phyloP scores from a whole-genome alignment of 352 stramenopile genomes.

The Phytophthora tentaculata region DNA sequence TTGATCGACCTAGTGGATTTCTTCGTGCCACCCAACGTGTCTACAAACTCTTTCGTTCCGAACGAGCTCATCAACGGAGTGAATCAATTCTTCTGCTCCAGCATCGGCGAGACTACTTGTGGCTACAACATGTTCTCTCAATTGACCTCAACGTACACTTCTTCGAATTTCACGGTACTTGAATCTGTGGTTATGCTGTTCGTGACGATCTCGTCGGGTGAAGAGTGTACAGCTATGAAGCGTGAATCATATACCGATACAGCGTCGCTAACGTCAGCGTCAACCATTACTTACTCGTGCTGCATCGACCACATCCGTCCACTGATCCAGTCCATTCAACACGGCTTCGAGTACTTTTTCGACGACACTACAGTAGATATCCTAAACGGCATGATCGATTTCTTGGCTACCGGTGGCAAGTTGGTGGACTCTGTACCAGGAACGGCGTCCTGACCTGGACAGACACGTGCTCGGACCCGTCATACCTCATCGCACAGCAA shows the following conservation, averaged over 20 bases:
- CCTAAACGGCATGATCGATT: slow-evolving; percentile 57
- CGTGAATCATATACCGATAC: slow-evolving; percentile 48
- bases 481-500: slow-evolving; percentile 38
- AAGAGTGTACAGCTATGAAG: slow-evolving; percentile 50
- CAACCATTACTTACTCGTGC: slow-evolving; percentile 52
- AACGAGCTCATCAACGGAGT: slow-evolving; percentile 55
- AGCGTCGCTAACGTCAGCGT: slow-evolving; percentile 36
- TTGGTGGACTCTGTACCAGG: slow-evolving; percentile 50
- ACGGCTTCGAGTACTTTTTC: slow-evolving; percentile 47
- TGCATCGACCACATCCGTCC: slow-evolving; percentile 51
- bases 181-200: slow-evolving; percentile 57
- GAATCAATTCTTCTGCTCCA: slow-evolving; percentile 56
- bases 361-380: slow-evolving; percentile 45
- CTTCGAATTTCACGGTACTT: slow-evolving; percentile 43
- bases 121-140: slow-evolving; percentile 48
- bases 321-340: slow-evolving; percentile 48
- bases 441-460: slow-evolving; percentile 43
- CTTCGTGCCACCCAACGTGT: slow-evolving; percentile 48
- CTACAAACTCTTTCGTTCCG: slow-evolving; percentile 47
- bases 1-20: slow-evolving; percentile 52
- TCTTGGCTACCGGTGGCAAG: slow-evolving; percentile 29
- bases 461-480: slow-evolving; percentile 45
- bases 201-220: slow-evolving; percentile 39
- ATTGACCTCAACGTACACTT: slow-evolving; percentile 50
- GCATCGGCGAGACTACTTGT: slow-evolving; percentile 39